phyloP scores from a whole-genome alignment of 306 rosid species.

The Trifolium dubium region DNA sequence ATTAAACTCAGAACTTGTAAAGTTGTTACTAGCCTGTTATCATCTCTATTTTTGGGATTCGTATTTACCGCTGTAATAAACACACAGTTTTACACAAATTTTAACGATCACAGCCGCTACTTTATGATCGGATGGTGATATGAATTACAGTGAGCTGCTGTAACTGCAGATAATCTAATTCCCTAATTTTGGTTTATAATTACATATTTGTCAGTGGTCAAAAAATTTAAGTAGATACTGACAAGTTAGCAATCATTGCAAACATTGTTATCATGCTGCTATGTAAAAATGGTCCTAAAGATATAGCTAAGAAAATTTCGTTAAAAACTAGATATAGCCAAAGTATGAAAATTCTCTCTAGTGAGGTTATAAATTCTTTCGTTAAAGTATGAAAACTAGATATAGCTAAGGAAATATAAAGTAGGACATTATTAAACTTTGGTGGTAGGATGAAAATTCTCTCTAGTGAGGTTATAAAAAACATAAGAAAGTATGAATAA shows the following conservation, averaged over 20 bases:
- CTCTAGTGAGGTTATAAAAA: background rate
- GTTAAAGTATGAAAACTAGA: too few relatives aligned
- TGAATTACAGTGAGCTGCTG: too few relatives aligned
- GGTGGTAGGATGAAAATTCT: too few relatives aligned
- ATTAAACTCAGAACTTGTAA: background rate
- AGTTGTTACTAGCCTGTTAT: background rate
- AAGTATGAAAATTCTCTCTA: too few relatives aligned
- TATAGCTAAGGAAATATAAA: too few relatives aligned
- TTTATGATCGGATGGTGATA: too few relatives aligned
- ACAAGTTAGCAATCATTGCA: constrained; percentile 20
- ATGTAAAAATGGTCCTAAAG: constrained; percentile 12
- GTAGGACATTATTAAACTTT: too few relatives aligned
- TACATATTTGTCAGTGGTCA: background rate
- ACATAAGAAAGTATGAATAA: background rate
- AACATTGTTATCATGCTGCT: constrained; percentile 8
- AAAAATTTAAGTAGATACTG: background rate
- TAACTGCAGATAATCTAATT: too few relatives aligned
- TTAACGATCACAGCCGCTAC: too few relatives aligned
- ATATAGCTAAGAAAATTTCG: background rate
- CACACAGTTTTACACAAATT: too few relatives aligned
- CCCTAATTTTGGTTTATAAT: background rate
- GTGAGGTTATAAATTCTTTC: too few relatives aligned
- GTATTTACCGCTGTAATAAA: too few relatives aligned
- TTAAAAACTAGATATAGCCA: constrained; percentile 23
- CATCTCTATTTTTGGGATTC: background rate